A percentile compares a stretch with the other conserved stretches of the same genome.
These are phyloP conservation scores for Penicillium silybi DNA, from an alignment of 495 filamentous ascomycete genomes.

Conservation along the genomic window DNA sequence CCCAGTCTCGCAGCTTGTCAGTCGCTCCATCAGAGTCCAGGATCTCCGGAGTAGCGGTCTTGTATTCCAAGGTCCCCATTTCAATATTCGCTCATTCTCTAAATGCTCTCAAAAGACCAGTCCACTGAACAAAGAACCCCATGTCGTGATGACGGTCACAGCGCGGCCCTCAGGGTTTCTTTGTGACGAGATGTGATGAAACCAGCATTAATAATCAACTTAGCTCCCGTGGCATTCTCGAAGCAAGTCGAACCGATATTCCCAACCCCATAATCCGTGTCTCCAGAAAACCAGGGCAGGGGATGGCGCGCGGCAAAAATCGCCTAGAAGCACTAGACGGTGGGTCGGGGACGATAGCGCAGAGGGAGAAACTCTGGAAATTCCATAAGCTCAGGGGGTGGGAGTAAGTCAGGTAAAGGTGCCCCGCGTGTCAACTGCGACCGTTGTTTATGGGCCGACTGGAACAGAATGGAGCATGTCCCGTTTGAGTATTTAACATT, in stretches of 20 bases:
- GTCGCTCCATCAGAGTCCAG: not conserved
- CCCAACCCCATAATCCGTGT: not conserved
- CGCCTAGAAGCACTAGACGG: slow-evolving; percentile 33
- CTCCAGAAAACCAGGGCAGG: not conserved
- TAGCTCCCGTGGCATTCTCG: not conserved
- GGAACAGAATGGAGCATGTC: not conserved
- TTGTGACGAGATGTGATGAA: no score
- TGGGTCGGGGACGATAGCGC: slow-evolving; percentile 23
- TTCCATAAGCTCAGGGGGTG: slow-evolving; percentile 17
- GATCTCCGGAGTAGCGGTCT: not conserved
- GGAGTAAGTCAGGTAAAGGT: no score
- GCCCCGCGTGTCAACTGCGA: not conserved
- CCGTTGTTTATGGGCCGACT: not conserved
- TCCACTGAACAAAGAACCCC: no score
- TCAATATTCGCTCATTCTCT: no score
- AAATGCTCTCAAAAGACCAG: no score
- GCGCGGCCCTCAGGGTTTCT: no score
- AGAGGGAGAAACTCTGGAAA: slow-evolving; percentile 14
- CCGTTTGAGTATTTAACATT: not conserved
- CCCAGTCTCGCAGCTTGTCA: not conserved
- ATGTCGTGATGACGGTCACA: no score
- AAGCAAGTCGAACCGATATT: not conserved
- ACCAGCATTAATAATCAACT: no score
- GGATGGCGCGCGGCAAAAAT: slow-evolving; percentile 23
- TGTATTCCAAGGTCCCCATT: no score